Percentiles rank a stretch among this genome's conserved stretches.
Conservation (phyloP, 2,329 filamentous ascomycete species). For the Apiospora saccharicola region DNA sequence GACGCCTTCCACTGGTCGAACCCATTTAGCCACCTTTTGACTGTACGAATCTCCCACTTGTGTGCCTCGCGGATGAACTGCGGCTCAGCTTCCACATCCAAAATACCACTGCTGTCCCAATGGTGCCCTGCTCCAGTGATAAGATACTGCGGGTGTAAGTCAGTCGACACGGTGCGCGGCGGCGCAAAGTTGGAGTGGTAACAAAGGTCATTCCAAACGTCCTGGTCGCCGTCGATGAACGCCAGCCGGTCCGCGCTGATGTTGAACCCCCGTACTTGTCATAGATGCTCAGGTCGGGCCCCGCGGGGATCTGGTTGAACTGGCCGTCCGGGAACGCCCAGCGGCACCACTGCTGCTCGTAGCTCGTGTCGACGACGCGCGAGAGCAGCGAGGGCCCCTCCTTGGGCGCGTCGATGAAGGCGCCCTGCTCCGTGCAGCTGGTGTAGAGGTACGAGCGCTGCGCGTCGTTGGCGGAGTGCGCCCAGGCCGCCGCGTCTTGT, state of each 20-base stretch:
- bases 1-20: slow-evolving; percentile 37
- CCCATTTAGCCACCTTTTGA: slow-evolving; percentile 55
- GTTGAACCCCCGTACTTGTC: slow-evolving; percentile 57
- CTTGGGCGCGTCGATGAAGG: slow-evolving; percentile 55
- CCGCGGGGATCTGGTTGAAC: slow-evolving; percentile 52
- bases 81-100: slow-evolving; percentile 52
- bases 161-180: slow-evolving; percentile 43
- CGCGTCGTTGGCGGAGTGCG: slow-evolving; percentile 48
- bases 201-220: slow-evolving; percentile 60
- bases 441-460: slow-evolving; percentile 58
- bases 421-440: slow-evolving; percentile 56
- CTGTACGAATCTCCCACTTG: slow-evolving; percentile 56
- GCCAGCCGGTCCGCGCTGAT: slow-evolving; percentile 55
- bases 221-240: slow-evolving; percentile 59
- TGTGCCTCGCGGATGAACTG: slow-evolving; percentile 60
- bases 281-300: slow-evolving; percentile 50
- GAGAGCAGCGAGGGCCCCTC: slow-evolving; percentile 55
- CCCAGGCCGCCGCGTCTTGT: slow-evolving; percentile 51
- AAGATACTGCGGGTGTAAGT: slow-evolving; percentile 56
- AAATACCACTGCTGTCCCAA: slow-evolving; percentile 54
- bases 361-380: slow-evolving; percentile 53
- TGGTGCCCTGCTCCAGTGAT: slow-evolving; percentile 61
- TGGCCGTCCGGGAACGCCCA: slow-evolving; percentile 58
- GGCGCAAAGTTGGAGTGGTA: slow-evolving; percentile 55
- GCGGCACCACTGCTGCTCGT: slow-evolving; percentile 63